Evolutionary conservation across 306 rosid species (phyloP).

Genomic region (Medicago arabica): DNA sequence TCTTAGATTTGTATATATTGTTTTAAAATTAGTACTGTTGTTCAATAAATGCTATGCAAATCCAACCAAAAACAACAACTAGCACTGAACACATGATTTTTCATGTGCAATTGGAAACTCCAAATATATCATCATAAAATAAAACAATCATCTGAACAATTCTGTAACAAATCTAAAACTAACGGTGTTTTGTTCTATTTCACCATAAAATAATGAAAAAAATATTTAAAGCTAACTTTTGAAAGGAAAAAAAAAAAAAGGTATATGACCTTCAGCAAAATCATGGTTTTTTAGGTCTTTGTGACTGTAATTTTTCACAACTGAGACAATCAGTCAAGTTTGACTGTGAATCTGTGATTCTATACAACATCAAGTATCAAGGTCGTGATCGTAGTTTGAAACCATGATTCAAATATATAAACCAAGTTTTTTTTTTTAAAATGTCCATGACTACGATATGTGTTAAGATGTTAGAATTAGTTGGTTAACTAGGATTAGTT

Average conservation of each 20-base stretch:
- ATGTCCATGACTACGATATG: no score
- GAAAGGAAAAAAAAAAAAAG: background rate
- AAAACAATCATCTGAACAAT: conserved; percentile 22
- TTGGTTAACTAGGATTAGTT: no score
- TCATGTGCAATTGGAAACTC: conserved; percentile 39
- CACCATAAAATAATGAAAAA: conserved; percentile 19
- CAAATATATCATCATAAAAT: conserved; percentile 35
- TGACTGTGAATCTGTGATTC: background rate
- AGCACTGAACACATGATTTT: conserved; percentile 37
- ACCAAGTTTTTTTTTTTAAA: no score
- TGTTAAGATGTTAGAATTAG: no score
- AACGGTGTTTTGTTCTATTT: background rate
- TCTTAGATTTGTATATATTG: conserved; percentile 10
- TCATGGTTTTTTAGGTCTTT: background rate
- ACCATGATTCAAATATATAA: background rate
- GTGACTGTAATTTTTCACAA: background rate
- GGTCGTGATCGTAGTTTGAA: background rate
- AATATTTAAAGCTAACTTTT: background rate
- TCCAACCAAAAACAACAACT: conserved; percentile 31
- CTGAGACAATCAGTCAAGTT: background rate
- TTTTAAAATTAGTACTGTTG: conserved; percentile 16
- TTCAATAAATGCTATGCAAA: conserved; percentile 26
- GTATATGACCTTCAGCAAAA: background rate
- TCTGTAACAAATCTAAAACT: conserved; percentile 8
- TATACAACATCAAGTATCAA: no score